phyloP scores from a whole-genome alignment of 2,329 filamentous ascomycete species.

The Talaromyces sp. region DNA sequence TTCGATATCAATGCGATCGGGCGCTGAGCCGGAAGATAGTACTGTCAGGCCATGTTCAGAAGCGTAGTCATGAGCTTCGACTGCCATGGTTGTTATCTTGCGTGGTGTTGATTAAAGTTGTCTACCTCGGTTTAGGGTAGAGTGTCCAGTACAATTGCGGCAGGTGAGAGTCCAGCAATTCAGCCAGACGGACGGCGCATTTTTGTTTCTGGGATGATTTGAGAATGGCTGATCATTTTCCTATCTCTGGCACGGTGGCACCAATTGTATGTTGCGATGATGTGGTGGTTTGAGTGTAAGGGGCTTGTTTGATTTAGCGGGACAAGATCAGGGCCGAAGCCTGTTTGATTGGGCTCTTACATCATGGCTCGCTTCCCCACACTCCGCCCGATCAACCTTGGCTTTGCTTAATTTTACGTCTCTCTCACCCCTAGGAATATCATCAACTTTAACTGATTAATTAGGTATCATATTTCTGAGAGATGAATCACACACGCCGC shows the following conservation, averaged over 20 bases:
- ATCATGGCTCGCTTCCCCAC: background rate
- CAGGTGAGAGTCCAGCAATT: background rate
- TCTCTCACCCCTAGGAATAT: background rate
- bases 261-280: background rate
- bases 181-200: background rate
- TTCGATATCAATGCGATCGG: constrained; percentile 35
- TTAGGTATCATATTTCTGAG: background rate
- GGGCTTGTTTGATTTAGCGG: background rate
- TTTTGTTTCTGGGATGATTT: background rate
- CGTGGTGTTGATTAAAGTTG: background rate
- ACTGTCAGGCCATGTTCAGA: constrained; percentile 16
- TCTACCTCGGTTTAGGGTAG: background rate
- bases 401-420: background rate
- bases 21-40: constrained; percentile 20
- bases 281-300: background rate
- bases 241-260: background rate
- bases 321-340: background rate
- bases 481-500: background rate
- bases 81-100: constrained; percentile 28
- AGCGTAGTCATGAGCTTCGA: constrained; percentile 33
- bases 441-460: background rate
- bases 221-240: background rate
- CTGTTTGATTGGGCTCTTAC: background rate
- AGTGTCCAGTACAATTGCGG: background rate
- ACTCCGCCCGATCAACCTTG: background rate